Conservation (phyloP, 2,329 filamentous ascomycete species). For the Phoma sp. region DNA sequence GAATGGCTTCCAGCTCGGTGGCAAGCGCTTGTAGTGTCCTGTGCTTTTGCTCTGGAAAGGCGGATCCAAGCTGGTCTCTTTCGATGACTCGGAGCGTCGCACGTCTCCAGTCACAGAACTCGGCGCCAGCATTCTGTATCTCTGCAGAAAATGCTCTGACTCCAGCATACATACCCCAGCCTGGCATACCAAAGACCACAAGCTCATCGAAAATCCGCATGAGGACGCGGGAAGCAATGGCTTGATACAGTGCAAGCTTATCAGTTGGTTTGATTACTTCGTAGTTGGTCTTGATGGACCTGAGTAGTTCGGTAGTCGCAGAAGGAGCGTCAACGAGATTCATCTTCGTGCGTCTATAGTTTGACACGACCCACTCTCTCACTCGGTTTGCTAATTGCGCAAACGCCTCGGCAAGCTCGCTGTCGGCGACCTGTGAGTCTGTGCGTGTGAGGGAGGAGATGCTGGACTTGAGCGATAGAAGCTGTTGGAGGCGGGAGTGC, state of each 20-base stretch:
- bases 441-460: constrained; percentile 71
- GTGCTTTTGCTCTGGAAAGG: background rate
- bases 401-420: constrained; percentile 69
- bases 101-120: constrained; percentile 39
- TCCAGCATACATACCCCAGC: constrained; percentile 24
- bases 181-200: constrained; percentile 36
- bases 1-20: constrained; percentile 26
- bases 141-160: constrained; percentile 26
- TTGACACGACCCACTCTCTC: constrained; percentile 76
- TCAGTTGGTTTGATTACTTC: constrained; percentile 22
- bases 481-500: constrained; percentile 62
- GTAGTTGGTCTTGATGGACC: constrained; percentile 26
- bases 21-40: constrained; percentile 13
- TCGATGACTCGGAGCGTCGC: constrained; percentile 37
- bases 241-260: constrained; percentile 43
- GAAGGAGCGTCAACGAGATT: constrained; percentile 24
- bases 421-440: constrained; percentile 68
- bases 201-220: constrained; percentile 40
- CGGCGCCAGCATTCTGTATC: constrained; percentile 25
- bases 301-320: constrained; percentile 25
- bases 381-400: constrained; percentile 68
- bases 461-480: constrained; percentile 73
- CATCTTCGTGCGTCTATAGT: constrained; percentile 69
- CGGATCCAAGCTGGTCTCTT: constrained; percentile 13
- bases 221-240: constrained; percentile 32